A percentile compares a stretch with the other conserved stretches of the same genome.
Conservation (phyloP, 306 rosid genomes). For the Ammopiptanthus mongolicus region DNA sequence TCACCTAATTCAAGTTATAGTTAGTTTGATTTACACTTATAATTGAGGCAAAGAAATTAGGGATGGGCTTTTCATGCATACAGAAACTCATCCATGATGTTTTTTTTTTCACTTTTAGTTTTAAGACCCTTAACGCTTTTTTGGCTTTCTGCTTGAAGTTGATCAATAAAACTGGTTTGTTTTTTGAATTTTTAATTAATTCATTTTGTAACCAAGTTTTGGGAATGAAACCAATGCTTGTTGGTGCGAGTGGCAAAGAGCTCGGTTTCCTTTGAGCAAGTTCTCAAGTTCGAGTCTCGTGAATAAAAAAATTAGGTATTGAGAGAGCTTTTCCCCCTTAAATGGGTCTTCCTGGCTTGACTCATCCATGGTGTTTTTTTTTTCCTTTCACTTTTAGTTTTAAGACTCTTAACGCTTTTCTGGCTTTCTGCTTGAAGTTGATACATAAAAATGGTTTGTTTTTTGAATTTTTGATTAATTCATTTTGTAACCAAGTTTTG, state of each 20-base stretch:
- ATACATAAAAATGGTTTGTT: neutral
- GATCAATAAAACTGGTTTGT: neutral
- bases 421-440: neutral
- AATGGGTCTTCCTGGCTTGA: no score
- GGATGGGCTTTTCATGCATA: neutral
- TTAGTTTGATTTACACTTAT: neutral
- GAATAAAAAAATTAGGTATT: no score
- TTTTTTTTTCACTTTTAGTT: neutral
- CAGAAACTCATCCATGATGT: neutral
- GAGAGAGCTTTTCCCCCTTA: no score
- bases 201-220: neutral
- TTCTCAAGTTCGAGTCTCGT: no score
- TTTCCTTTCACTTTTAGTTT: neutral
- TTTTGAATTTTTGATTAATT: neutral
- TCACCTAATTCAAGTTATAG: neutral
- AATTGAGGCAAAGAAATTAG: neutral
- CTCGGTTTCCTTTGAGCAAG: no score
- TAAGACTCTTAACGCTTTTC: neutral
- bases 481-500: neutral
- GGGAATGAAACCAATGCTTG: no score
- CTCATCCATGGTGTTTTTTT: neutral
- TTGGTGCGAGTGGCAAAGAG: no score
- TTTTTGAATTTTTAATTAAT: neutral
- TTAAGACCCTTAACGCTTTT: neutral
- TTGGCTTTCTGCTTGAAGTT: neutral